Evolutionary conservation across 768 basidiomycete species (phyloP), one percentile per base, ranked within the genome.

Genomic region (Brasilioporus rufonigricans): DNA sequence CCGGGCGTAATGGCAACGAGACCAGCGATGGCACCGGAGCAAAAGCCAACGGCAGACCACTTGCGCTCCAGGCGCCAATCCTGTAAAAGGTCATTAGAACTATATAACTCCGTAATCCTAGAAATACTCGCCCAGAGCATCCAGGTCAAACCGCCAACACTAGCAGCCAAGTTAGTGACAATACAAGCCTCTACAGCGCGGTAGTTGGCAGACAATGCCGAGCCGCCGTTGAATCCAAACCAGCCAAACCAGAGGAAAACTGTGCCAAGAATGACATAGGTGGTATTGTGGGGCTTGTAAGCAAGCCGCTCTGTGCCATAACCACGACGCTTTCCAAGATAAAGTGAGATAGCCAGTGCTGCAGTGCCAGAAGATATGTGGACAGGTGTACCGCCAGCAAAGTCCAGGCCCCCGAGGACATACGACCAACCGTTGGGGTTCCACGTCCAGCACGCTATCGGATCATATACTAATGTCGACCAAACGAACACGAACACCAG

Each of bases 381-480:
- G 57, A 99, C 93, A 21, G 96, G 96, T 12, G 93, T 95, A 49
- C 96, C 96, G 27, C 95, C 95, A 10, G 95, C 95, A 57, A 96
- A 95, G 68, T 94, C 91, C 51, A 93, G 87, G 55, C 87, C 89
- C 16, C 93, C 95, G 48, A 91, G 77, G 32, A 83, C 67, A 72
- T 77, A 86, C 0, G 89, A 87, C 94, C 82, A 85, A 36, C 84
- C 84, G 31, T 88, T 82, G 33, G 80, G 59, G 64, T 93, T 93
- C 96, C 96, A 98, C 5, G 93, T 91, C 94, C 95, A 97, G 73
- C 91, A 93, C 0, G 93, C 96, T 53, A 98, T 85, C 2, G 94
- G 93, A 65, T 96, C 89, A 72, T 98, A 98, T 16, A 94, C 92
- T 54, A 93, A 64, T 5, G 90, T 91, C 12, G 84, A 78, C 96